Base-by-base conservation (phyloP, 495 filamentous ascomycete genomes). In the Saxophila tyrrhenica region DNA sequence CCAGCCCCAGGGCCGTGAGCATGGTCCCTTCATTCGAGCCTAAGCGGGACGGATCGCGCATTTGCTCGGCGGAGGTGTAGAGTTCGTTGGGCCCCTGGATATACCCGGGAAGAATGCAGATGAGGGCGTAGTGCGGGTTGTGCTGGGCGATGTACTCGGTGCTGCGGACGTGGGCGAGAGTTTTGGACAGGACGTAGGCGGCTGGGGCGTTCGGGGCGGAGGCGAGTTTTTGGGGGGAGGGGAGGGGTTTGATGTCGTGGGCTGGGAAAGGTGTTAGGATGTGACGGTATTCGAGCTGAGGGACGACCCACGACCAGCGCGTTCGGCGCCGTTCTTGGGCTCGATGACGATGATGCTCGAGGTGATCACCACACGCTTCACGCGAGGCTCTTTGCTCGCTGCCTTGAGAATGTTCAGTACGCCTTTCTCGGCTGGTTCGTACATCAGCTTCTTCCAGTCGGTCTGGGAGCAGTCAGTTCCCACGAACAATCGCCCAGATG, bases 61-160 rank as follows among this genome's bases (percentile, higher is more conserved):
- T 35, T 21, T 29, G 10, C 7, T 35, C 29, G 29, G 29, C 29
- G 5, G 29, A 35, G 9, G 32, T 15, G 22, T 41, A 15, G 11
- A 48, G 32, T 8, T 52, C 50, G 23, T 43, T 52, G 20, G 20
- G 9, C 29, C 50, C 50, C 15, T 43, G 10, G 15, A 43, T 24
- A 59, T 72, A 72, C 7, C 66, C 65, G 0, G 75, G 75, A 51
- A 70, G 66, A 50, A 78, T 64, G 60, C 72, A 63, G 22, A 75
- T 69, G 32, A 74, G 60, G 56, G 75, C 72, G 50, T 72, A 78
- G 8, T 41, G 38, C 5, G 19, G 69, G 35, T 72, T 68, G 43
- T 72, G 58, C 0, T 62, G 54, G 50, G 58, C 54, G 16, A 75
- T 58, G 60, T 70, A 78, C 3, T 56, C 54, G 54, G 76, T 67